Conservation (phyloP, 345 rosid genomes). For the Anacardium occidentale region DNA sequence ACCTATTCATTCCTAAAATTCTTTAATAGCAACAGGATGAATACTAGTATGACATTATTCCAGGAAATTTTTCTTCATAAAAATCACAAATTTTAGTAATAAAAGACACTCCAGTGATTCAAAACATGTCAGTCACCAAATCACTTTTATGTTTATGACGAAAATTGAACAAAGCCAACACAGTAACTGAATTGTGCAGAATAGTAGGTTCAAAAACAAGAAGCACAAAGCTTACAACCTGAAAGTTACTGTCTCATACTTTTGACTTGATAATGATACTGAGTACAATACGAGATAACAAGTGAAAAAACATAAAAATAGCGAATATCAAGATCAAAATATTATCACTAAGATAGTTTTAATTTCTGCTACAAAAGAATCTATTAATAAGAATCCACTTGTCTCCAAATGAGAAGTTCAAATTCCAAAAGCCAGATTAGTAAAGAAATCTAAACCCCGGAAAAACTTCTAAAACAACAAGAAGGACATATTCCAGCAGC, state of each 20-base stretch:
- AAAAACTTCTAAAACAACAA: neutral
- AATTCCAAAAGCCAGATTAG: conserved; percentile 1
- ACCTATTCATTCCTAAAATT: conserved; percentile 25
- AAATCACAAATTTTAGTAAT: neutral
- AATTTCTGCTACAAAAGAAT: conserved; percentile 1
- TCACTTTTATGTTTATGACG: neutral
- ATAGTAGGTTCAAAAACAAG: conserved; percentile 1
- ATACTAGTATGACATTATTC: neutral
- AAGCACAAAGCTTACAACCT: neutral
- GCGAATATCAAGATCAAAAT: neutral
- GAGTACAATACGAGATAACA: neutral
- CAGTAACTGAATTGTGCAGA: neutral
- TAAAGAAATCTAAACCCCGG: neutral
- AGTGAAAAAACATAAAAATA: neutral
- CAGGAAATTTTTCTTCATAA: conserved; percentile 8
- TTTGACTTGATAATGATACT: neutral
- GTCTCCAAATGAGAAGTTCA: neutral
- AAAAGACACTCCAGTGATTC: neutral
- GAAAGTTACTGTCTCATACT: neutral
- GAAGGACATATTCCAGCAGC: neutral
- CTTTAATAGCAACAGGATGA: conserved; percentile 19
- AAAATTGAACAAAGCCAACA: neutral
- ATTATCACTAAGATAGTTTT: conserved; percentile 5
- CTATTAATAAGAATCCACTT: neutral
- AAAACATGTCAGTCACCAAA: neutral